Base-by-base conservation (phyloP, 176 grass and related monocot species). In the Lolium rigidum region DNA sequence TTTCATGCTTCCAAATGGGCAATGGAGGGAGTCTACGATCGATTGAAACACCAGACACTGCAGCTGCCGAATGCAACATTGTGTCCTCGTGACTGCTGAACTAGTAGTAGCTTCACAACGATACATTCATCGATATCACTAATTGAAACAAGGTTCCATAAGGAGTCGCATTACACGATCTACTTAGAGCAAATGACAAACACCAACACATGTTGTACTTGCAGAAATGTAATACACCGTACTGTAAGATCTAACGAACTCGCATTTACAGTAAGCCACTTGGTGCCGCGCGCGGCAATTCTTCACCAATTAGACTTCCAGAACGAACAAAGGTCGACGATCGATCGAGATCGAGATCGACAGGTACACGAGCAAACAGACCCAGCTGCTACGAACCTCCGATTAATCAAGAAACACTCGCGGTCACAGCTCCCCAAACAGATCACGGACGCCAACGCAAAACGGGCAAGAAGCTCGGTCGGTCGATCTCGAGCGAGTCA, bases 221-320 rank as follows among this genome's bases (percentile, higher is more conserved):
- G 31, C 15, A 39, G 4, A 41, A 63, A 60, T 76, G 63, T 12
- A 13, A 35, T 13, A n/a, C n/a, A n/a, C n/a, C n/a, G n/a, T n/a
- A n/a, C n/a, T n/a, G n/a, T n/a, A 14, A 85, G 78, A 90, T 77
- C 71, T 28, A 86, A 86, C 46, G 16, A 39, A 84, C 80, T 44
- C 20, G 76, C 87, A 84, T 86, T 78, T 83, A 83, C 79, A 76
- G 65, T 20, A 18, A 76, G 26, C 67, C 38, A 13, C 47, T 47
- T 65, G 51, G 21, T 49, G 74, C 48, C n/a, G n/a, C n/a, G n/a
- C 38, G 77, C 61, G 7, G 28, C 41, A 70, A 75, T 65, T 65
- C 49, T 69, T 65, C 49, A 78, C 44, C 14, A 20, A 77, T 24
- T 66, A 24, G 76, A 77, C 57, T 25, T 6, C 0, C 49, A 43